These are phyloP conservation scores for Apiospora saccharicola DNA, from an alignment of 2,329 filamentous ascomycete genomes.

Conservation along the genomic window DNA sequence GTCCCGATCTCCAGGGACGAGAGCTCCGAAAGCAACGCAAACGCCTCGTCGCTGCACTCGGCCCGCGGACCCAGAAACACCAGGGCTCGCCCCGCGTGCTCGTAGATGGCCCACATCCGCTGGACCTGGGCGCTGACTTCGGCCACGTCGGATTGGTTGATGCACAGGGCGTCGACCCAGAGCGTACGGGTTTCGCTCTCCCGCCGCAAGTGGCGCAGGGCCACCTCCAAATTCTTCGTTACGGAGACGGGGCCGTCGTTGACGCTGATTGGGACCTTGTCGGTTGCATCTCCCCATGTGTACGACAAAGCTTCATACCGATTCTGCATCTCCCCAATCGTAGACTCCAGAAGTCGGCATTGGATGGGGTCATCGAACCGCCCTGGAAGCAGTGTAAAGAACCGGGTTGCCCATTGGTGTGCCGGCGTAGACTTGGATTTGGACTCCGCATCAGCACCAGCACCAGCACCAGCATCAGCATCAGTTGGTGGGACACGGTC, in stretches of 20 bases:
- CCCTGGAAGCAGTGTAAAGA: neutral
- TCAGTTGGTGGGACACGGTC: no score
- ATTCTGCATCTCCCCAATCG: neutral
- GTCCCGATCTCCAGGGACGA: neutral
- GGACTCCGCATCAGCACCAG: no score
- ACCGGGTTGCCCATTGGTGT: neutral
- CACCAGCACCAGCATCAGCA: no score
- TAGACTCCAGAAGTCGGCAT: neutral
- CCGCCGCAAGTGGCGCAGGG: neutral
- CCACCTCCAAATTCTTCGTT: neutral
- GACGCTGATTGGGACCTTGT: neutral
- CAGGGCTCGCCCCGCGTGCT: neutral
- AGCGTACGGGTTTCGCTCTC: neutral
- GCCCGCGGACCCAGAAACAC: neutral
- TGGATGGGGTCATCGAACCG: neutral
- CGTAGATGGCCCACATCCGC: slow-evolving; percentile 5
- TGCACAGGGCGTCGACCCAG: neutral
- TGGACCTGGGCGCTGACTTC: neutral
- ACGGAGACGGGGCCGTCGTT: neutral
- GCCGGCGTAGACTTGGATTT: neutral
- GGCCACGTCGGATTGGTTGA: neutral
- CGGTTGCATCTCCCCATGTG: neutral
- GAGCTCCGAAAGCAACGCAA: neutral
- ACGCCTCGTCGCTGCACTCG: neutral
- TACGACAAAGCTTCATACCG: neutral